A percentile compares a stretch with the other conserved stretches of the same genome.
Conservation (phyloP, 805 yeast species). For the Yamadazyma phyllophila region DNA sequence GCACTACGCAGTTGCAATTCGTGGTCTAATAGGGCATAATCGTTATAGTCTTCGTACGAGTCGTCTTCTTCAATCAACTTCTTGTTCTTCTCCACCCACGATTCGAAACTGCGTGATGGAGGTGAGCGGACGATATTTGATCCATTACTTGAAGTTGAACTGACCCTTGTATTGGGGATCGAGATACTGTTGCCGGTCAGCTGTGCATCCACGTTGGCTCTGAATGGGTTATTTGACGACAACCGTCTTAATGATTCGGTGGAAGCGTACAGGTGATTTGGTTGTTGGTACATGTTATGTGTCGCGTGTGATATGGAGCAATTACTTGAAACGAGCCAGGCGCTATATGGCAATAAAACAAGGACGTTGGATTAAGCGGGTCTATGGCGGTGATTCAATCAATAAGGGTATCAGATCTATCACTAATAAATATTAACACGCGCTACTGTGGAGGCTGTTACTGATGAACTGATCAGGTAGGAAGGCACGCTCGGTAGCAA, state of each 20-base stretch:
- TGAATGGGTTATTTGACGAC: conserved; percentile 73
- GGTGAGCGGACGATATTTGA: conserved; percentile 22
- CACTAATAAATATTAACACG: no score
- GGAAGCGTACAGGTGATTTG: conserved; percentile 33
- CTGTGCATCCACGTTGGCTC: conserved; percentile 22
- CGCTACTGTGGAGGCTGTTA: no score
- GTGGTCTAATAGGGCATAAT: conserved; percentile 4
- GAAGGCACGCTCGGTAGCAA: no score
- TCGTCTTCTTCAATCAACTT: conserved; percentile 33
- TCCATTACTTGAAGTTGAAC: conserved; percentile 20
- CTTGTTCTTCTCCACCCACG: conserved; percentile 55
- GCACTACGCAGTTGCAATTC: background rate
- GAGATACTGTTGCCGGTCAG: background rate
- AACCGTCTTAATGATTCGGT: conserved; percentile 42
- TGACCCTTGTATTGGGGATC: conserved; percentile 3
- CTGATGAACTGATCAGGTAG: no score
- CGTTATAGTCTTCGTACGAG: conserved; percentile 20
- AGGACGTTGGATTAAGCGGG: no score
- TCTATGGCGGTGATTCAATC: no score
- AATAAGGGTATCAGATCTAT: no score
- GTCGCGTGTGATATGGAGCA: background rate
- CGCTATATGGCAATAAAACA: background rate
- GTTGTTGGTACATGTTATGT: conserved; percentile 37
- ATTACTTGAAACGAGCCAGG: background rate
- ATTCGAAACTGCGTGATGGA: conserved; percentile 39